Evolutionary conservation across 1,139 yeast species (phyloP), one percentile per base, ranked within the genome.

Genomic region (Hyphopichia buzzinii): DNA sequence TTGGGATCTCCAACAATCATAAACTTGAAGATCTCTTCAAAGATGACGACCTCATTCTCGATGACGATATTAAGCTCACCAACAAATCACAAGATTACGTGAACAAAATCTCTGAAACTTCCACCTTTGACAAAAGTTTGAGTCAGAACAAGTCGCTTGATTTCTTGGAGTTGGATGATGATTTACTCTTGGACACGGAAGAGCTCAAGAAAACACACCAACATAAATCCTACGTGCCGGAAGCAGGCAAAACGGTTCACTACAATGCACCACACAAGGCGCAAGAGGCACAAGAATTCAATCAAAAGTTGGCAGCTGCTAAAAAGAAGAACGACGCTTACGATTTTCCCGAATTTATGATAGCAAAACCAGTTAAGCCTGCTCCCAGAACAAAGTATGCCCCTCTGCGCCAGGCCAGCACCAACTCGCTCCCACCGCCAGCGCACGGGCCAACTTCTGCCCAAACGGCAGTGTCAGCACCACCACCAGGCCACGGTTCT

Each of bases 321-420:
- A 80, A 81, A 54, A 73, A 74, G 49, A 81, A 78, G 49, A 74
- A 81, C 13, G 87, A 82, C 59, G 87, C 88, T 1, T 87, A 85
- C 52, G 96, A 87, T 54, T 80, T 87, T 48, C 96, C 96, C 1
- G 64, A 74, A 27, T 81, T 72, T 36, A 59, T 86, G 35, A 63
- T 85, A 19, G 66, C 73, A 2, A 67, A 65, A 26, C 56, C 52
- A 21, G 46, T 58, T 3, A 64, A 53, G 37, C 32, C 36, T 4
- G 70, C 70, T 3, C 50, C 64, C 3, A 54, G 72, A 39, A 49
- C 41, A 26, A 59, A 55, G 42, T 64, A 63, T 44, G 54, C 58
- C 1, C 55, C 68, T 16, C 58, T 62, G 3, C 62, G 54, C 39
- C 58, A 67, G 3, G 59, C 59, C 13, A 53, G 51, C 22, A 49